These are phyloP conservation scores for Penicillium egyptiacum DNA, from an alignment of 495 filamentous ascomycete species.

Conservation along the genomic window DNA sequence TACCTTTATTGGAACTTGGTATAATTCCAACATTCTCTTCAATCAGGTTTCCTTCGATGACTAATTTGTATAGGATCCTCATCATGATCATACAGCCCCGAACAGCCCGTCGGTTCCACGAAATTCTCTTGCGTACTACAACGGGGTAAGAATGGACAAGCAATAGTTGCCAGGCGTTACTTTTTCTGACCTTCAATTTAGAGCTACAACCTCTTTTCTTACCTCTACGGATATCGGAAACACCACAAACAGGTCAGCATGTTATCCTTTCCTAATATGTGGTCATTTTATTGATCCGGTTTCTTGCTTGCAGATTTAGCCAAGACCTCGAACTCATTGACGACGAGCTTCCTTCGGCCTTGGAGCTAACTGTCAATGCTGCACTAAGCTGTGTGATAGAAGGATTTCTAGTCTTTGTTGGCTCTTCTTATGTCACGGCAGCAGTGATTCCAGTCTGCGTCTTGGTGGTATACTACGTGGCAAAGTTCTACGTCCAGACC, in stretches of 20 bases:
- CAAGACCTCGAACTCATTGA: slow-evolving; percentile 52
- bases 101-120: slow-evolving; percentile 22
- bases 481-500: slow-evolving; percentile 34
- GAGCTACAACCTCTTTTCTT: slow-evolving; percentile 26
- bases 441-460: slow-evolving; percentile 21
- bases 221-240: slow-evolving; percentile 26
- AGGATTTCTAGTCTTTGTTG: slow-evolving; percentile 22
- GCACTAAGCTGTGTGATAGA: slow-evolving; percentile 18
- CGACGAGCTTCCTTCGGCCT: slow-evolving; percentile 36
- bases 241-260: slow-evolving; percentile 23
- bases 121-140: slow-evolving; percentile 22
- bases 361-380: slow-evolving; percentile 19
- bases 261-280: neutral
- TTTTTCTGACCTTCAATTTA: neutral
- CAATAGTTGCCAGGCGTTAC: neutral
- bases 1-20: slow-evolving; percentile 20
- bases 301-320: slow-evolving; percentile 18
- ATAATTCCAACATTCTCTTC: neutral
- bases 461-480: slow-evolving; percentile 24
- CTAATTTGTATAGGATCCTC: slow-evolving; percentile 17
- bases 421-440: slow-evolving; percentile 23
- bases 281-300: neutral
- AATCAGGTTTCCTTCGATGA: neutral
- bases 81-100: slow-evolving; percentile 22
- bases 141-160: slow-evolving; percentile 15